Evolutionary conservation across 257 asterid species (phyloP), one percentile per base, ranked within the genome.

Genomic region (Solanum paucissectum): DNA sequence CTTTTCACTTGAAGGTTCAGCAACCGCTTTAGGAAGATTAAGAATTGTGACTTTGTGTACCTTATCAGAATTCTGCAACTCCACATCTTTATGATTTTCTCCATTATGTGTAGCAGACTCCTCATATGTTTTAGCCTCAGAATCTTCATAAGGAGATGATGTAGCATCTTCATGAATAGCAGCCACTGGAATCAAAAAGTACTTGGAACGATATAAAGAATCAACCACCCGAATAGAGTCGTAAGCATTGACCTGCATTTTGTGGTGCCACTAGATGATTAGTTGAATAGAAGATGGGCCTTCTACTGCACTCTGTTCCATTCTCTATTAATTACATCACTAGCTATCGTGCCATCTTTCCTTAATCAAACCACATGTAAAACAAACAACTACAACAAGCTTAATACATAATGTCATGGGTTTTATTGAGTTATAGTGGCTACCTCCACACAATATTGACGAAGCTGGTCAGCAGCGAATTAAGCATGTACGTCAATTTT

Each of bases 11-110:
- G 91, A 87, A 66, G 90, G 90, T 89, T 88, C 93, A 20, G 90
- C 46, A 87, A 86, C 91, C 87, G 86, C 97, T 85, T 90, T 91
- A 25, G 94, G 94, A 86, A 88, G 95, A 91, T 95, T 95, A 74
- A 97, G 89, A 90, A 97, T 95, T 40, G 99, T 95, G 91, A 97
- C 90, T 85, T 93, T 93, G 84, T 97, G 99, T 91, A 87, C 91
- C 87, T 92, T 93, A 89, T 87, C 90, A 85, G 75, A 85, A 75
- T 87, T 88, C 88, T 46, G 91, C 42, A 83, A 88, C 86, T 88
- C 85, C 71, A 76, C 83, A 46, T 42, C 86, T 58, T 82, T 83
- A 38, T 60, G 87, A 86, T 87, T 82, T 86, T 81, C 90, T 72
- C 12, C 38, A 86, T 90, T 32, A 85, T 66, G 79, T 85, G 91